Evolutionary conservation across 768 basidiomycete species (phyloP).

Genomic region (Sistotremastrum suecicum): DNA sequence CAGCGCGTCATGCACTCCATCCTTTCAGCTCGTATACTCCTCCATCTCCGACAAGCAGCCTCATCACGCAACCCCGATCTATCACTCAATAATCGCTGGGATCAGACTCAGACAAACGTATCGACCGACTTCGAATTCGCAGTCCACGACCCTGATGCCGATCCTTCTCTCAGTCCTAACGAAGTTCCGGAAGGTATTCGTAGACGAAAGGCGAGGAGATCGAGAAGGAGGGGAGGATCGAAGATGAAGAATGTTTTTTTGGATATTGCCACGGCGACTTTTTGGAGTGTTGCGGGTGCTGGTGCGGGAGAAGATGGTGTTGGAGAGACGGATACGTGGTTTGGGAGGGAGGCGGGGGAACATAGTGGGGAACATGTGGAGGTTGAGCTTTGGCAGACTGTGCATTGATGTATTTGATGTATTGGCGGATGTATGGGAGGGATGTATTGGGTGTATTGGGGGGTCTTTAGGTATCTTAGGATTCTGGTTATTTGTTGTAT

Average conservation of each 20-base stretch:
- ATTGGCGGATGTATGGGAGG: too few species aligned
- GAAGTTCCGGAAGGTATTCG: neutral
- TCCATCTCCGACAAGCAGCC: slow-evolving; percentile 3
- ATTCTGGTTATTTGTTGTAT: too few species aligned
- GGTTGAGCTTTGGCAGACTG: too few species aligned
- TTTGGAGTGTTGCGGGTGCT: too few species aligned
- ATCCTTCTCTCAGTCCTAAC: neutral
- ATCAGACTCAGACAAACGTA: neutral
- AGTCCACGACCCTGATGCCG: neutral
- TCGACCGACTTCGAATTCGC: neutral
- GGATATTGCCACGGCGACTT: too few species aligned
- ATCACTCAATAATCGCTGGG: neutral
- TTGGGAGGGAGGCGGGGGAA: neutral
- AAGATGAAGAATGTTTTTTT: too few species aligned
- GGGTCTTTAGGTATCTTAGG: too few species aligned
- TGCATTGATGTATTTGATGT: too few species aligned
- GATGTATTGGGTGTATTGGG: too few species aligned
- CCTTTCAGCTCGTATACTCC: slow-evolving; percentile 2
- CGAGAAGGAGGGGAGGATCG: neutral
- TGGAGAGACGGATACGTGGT: neutral
- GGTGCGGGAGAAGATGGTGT: neutral
- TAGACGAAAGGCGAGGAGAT: neutral
- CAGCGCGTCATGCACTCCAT: slow-evolving; percentile 4
- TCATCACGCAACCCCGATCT: neutral
- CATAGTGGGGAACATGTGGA: too few species aligned